Percentiles rank a stretch among this genome's conserved stretches.
Evolutionary conservation across 2,329 filamentous ascomycete genomes (phyloP).

Genomic region (Claviceps cyperi): DNA sequence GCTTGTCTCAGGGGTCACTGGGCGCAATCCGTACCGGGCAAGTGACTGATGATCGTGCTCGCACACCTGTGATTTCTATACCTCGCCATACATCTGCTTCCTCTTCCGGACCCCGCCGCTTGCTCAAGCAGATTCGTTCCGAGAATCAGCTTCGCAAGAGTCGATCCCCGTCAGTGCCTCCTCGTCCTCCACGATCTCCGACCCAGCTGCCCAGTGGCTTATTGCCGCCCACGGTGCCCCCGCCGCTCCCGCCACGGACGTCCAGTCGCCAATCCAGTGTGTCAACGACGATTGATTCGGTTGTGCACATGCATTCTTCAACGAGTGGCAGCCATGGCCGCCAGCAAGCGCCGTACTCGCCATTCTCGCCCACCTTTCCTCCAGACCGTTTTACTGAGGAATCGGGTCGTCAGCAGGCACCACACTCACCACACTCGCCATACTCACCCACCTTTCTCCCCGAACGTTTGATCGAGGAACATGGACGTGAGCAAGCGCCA

Average conservation of each 20-base stretch:
- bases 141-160: slow-evolving; percentile 34
- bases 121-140: slow-evolving; percentile 30
- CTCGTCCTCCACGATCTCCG: slow-evolving; percentile 28
- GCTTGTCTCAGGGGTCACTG: slow-evolving; percentile 20
- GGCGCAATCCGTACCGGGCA: neutral
- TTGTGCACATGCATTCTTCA: slow-evolving; percentile 27
- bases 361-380: slow-evolving; percentile 20
- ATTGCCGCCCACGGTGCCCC: slow-evolving; percentile 17
- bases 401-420: neutral
- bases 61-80: slow-evolving; percentile 8
- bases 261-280: slow-evolving; percentile 37
- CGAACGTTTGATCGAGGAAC: slow-evolving; percentile 6
- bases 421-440: slow-evolving; percentile 14
- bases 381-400: slow-evolving; percentile 7
- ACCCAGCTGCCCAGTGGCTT: slow-evolving; percentile 18
- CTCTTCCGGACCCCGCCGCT: slow-evolving; percentile 17
- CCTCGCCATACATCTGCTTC: slow-evolving; percentile 10
- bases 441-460: slow-evolving; percentile 18
- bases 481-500: neutral
- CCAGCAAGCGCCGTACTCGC: slow-evolving; percentile 11
- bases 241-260: slow-evolving; percentile 35
- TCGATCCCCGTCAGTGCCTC: slow-evolving; percentile 32
- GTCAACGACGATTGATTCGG: slow-evolving; percentile 20
- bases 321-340: slow-evolving; percentile 30
- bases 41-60: neutral